Percentiles rank a stretch among this genome's conserved stretches.
Evolutionary conservation across 768 basidiomycete genomes (phyloP).

Genomic region (Lactarius hengduanensis): DNA sequence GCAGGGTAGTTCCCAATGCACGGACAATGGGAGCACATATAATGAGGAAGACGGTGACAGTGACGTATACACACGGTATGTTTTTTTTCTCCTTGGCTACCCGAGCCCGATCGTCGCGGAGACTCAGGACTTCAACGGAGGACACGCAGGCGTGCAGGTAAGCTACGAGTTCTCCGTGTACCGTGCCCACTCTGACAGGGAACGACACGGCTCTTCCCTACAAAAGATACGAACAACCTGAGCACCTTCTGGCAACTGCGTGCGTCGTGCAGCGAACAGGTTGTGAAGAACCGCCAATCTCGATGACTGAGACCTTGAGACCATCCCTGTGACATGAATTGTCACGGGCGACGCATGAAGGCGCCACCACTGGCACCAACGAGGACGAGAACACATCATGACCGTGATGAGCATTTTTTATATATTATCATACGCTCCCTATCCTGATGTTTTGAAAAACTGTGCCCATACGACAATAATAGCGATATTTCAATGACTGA

Average conservation of each 20-base stretch:
- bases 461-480: no score
- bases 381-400: no score
- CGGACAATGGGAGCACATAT: no score
- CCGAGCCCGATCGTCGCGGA: background rate
- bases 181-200: background rate
- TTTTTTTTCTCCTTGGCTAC: background rate
- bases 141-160: constrained; percentile 23
- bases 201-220: constrained; percentile 15
- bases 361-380: background rate
- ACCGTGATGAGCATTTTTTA: no score
- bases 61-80: constrained; percentile 25
- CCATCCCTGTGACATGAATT: constrained; percentile 22
- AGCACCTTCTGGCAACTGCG: constrained; percentile 26
- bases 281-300: constrained; percentile 22
- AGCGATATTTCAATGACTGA: no score
- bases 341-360: constrained; percentile 18
- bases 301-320: constrained; percentile 19
- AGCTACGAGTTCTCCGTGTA: background rate
- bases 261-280: constrained; percentile 21
- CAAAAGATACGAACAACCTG: constrained; percentile 18
- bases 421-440: no score
- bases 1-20: constrained; percentile 9
- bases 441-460: no score
- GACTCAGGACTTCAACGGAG: constrained; percentile 16
- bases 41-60: no score